Conservation (phyloP, 257 asterid genomes). For the Craterostigma plantagineum region DNA sequence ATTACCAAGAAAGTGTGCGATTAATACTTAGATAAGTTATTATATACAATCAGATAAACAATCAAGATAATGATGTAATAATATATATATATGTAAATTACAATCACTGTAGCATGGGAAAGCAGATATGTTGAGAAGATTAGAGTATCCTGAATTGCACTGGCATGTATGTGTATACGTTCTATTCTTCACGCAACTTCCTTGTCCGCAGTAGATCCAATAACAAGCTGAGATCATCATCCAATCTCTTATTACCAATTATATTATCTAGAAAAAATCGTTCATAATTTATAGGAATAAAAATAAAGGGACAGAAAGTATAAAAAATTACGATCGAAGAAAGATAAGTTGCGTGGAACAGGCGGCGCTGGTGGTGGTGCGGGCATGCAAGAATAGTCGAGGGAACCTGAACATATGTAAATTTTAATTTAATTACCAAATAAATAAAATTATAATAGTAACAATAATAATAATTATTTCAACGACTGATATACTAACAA, state of each 20-base stretch:
- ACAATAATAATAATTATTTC: neutral
- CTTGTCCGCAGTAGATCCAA: slow-evolving; percentile 69
- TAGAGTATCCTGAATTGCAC: slow-evolving; percentile 38
- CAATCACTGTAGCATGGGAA: slow-evolving; percentile 68
- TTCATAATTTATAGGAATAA: neutral
- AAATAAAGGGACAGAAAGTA: neutral
- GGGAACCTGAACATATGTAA: slow-evolving; percentile 22
- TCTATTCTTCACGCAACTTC: slow-evolving; percentile 29
- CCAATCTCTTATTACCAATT: neutral
- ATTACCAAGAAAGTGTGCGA: neutral
- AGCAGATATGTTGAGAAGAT: slow-evolving; percentile 32
- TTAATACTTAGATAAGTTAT: neutral
- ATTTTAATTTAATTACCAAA: neutral
- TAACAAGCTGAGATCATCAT: slow-evolving; percentile 30
- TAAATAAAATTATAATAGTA: neutral
- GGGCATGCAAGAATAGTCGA: slow-evolving; percentile 70
- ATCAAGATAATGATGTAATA: neutral
- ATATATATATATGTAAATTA: slow-evolving; percentile 9
- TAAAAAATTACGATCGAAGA: slow-evolving; percentile 40
- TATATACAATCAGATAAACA: too few species aligned
- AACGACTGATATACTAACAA: slow-evolving; percentile 13
- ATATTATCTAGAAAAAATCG: neutral
- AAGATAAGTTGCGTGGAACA: slow-evolving; percentile 29
- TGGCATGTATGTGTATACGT: slow-evolving; percentile 38
- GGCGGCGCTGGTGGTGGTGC: slow-evolving; percentile 58